Evolutionary conservation across 306 rosid species (phyloP).

Genomic region (Corylus heterophylla): DNA sequence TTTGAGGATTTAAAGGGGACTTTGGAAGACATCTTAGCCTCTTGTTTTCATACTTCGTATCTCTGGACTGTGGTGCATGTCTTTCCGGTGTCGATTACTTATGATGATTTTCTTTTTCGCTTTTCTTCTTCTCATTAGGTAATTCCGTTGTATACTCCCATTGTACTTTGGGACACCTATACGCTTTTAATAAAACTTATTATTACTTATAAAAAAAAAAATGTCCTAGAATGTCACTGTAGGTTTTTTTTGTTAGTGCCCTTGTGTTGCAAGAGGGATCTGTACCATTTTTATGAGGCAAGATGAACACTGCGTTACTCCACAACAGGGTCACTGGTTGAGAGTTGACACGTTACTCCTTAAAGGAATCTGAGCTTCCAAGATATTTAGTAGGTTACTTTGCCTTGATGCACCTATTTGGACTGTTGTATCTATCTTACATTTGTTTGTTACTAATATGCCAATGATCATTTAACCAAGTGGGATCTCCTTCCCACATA

Average conservation of each 20-base stretch:
- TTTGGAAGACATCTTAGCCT: too few relatives aligned
- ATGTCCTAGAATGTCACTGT: background rate
- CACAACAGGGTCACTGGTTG: background rate
- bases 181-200: too few relatives aligned
- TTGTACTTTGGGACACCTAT: too few relatives aligned
- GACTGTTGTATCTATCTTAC: background rate
- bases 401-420: background rate
- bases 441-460: background rate
- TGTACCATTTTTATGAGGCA: background rate
- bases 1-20: too few relatives aligned
- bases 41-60: too few relatives aligned
- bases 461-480: background rate
- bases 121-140: too few relatives aligned
- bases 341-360: background rate
- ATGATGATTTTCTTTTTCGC: too few relatives aligned
- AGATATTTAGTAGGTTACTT: background rate
- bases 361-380: background rate
- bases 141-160: too few relatives aligned
- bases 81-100: too few relatives aligned
- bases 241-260: background rate
- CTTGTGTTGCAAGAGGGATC: background rate
- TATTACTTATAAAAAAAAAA: too few relatives aligned
- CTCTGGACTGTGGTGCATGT: too few relatives aligned
- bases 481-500: background rate
- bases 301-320: background rate